Percentiles rank a stretch among this genome's conserved stretches.
Conservation (phyloP, 2,329 filamentous ascomycete genomes). For the Pseudocercospora vitis region DNA sequence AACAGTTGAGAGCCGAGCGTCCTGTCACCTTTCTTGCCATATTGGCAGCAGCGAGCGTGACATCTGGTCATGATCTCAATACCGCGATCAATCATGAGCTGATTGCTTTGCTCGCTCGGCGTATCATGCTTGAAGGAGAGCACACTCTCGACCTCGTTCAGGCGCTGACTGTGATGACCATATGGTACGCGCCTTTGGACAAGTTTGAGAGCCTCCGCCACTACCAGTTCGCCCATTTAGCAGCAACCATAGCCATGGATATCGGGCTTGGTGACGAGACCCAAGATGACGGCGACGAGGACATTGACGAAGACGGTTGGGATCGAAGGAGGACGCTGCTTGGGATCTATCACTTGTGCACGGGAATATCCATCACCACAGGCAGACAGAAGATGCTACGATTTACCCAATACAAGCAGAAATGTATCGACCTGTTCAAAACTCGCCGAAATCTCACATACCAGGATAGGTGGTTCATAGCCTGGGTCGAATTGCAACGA, state of each 20-base stretch:
- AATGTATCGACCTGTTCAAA: slow-evolving; percentile 11
- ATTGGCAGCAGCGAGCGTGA: slow-evolving; percentile 10
- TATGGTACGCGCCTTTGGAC: slow-evolving; percentile 14
- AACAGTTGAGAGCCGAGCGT: slow-evolving; percentile 1
- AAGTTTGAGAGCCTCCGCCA: slow-evolving; percentile 15
- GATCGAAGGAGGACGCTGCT: slow-evolving; percentile 13
- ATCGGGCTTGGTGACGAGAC: slow-evolving; percentile 9
- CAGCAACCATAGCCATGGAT: slow-evolving; percentile 13
- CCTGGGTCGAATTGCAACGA: slow-evolving; percentile 12
- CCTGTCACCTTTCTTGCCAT: slow-evolving; percentile 13
- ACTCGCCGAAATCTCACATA: neutral
- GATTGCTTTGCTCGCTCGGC: slow-evolving; percentile 6
- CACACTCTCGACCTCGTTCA: slow-evolving; percentile 12
- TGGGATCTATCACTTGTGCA: slow-evolving; percentile 8
- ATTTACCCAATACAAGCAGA: slow-evolving; percentile 11
- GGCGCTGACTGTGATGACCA: slow-evolving; percentile 11
- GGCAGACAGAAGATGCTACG: slow-evolving; percentile 14
- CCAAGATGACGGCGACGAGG: neutral
- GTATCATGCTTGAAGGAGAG: slow-evolving; percentile 13
- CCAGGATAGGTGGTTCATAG: slow-evolving; percentile 11
- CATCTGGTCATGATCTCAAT: slow-evolving; percentile 7
- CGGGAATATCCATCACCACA: slow-evolving; percentile 8
- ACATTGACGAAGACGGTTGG: slow-evolving; percentile 1
- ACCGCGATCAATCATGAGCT: slow-evolving; percentile 10
- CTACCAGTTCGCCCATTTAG: slow-evolving; percentile 13